phyloP scores from a whole-genome alignment of 2,329 filamentous ascomycete genomes.

The Aspergillus alliaceus region DNA sequence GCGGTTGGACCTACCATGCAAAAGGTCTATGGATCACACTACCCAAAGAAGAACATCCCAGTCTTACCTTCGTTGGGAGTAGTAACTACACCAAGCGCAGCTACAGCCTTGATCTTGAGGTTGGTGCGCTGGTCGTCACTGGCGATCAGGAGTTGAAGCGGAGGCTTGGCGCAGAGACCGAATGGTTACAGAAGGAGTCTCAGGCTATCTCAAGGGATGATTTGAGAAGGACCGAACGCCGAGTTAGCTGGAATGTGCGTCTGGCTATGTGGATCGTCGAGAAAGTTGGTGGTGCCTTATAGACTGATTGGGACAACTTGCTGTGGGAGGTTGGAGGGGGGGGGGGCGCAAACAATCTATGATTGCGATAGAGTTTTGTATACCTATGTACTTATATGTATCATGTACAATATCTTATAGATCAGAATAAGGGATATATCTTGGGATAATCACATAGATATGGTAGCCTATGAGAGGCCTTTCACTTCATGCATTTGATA shows the following conservation, averaged over 20 bases:
- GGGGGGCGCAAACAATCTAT: background rate
- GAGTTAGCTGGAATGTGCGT: conserved; percentile 80
- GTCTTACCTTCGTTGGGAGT: conserved; percentile 81
- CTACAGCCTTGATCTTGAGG: conserved; percentile 89
- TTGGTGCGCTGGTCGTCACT: conserved; percentile 83
- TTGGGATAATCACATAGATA: background rate
- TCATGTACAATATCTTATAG: conserved; percentile 4
- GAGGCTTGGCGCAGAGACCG: conserved; percentile 75
- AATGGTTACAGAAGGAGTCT: conserved; percentile 76
- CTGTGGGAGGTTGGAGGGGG: too few relatives aligned
- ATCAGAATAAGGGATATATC: background rate
- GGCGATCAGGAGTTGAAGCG: conserved; percentile 69
- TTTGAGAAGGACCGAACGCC: conserved; percentile 75
- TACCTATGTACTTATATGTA: conserved; percentile 14
- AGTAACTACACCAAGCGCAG: conserved; percentile 95
- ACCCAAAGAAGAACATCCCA: conserved; percentile 61
- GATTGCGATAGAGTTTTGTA: conserved; percentile 5
- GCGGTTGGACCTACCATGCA: conserved; percentile 95
- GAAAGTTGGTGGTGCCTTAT: conserved; percentile 83
- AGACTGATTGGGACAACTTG: too few relatives aligned
- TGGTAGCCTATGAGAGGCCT: background rate
- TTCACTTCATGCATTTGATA: too few relatives aligned
- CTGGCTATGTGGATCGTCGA: conserved; percentile 93
- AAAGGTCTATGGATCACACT: conserved; percentile 89
- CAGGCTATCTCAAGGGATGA: conserved; percentile 70